Evolutionary conservation across 1,284 basidiomycete species (phyloP).

Genomic region (Melampsora americana): DNA sequence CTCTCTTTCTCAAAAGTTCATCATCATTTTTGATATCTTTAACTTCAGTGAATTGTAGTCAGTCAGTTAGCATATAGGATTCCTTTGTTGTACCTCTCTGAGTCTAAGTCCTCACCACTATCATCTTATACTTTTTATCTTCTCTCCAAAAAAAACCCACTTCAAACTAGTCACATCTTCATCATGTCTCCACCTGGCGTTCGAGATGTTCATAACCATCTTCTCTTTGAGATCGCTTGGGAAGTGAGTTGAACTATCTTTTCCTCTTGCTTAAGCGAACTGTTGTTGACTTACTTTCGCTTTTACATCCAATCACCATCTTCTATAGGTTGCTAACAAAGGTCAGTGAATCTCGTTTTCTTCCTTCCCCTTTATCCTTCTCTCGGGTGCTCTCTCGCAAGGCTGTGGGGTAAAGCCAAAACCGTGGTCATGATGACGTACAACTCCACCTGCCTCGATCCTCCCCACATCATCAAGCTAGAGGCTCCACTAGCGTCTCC

Average conservation of each 20-base stretch:
- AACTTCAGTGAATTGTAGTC: no score
- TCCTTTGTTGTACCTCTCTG: no score
- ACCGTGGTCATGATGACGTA: background rate
- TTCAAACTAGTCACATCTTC: background rate
- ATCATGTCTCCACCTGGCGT: slow-evolving; percentile 24
- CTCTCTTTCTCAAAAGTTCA: no score
- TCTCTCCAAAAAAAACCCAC: background rate
- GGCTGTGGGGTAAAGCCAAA: background rate
- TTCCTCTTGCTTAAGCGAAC: background rate
- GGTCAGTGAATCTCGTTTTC: slow-evolving; percentile 14
- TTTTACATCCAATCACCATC: background rate
- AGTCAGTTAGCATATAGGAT: no score
- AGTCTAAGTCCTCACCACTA: no score
- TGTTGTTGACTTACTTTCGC: background rate
- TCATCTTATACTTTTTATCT: background rate
- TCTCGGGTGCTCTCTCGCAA: background rate
- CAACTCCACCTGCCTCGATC: background rate
- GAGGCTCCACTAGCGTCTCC: no score
- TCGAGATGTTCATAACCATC: slow-evolving; percentile 45
- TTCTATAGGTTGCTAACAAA: slow-evolving; percentile 41
- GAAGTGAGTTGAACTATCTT: slow-evolving; percentile 25
- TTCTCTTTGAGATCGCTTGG: slow-evolving; percentile 45
- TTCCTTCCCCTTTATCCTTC: background rate
- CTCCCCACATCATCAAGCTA: background rate
- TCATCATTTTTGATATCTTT: no score